phyloP scores from a whole-genome alignment of 768 basidiomycete species.

The Mycena rebaudengoi region DNA sequence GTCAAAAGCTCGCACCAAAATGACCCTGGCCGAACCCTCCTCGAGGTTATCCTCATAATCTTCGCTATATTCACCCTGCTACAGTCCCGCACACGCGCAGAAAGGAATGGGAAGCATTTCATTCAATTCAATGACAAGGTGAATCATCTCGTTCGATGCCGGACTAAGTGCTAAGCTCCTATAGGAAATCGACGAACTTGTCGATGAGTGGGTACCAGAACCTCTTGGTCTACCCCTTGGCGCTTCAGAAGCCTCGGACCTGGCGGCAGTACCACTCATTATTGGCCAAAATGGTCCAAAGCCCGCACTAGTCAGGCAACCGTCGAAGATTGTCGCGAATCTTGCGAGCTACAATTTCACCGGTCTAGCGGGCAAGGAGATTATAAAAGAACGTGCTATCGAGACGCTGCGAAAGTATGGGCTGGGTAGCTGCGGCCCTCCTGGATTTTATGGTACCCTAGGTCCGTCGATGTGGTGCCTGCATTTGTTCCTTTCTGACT shows the following conservation, averaged over 20 bases:
- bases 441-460: constrained; percentile 96
- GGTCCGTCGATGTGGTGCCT: constrained; percentile 59
- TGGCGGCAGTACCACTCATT: constrained; percentile 81
- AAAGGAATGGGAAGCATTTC: constrained; percentile 86
- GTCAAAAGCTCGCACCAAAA: constrained; percentile 95
- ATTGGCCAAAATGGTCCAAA: constrained; percentile 84
- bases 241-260: constrained; percentile 67
- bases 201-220: constrained; percentile 94
- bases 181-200: constrained; percentile 96
- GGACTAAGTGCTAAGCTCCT: neutral
- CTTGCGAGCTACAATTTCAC: constrained; percentile 93
- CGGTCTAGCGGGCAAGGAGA: constrained; percentile 87
- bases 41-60: constrained; percentile 87
- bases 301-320: constrained; percentile 71
- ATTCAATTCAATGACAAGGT: constrained; percentile 94
- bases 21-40: constrained; percentile 90
- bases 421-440: constrained; percentile 93
- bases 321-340: constrained; percentile 82
- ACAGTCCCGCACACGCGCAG: constrained; percentile 88
- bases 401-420: constrained; percentile 90
- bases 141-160: constrained; percentile 14
- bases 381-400: constrained; percentile 85
- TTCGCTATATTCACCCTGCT: constrained; percentile 93
- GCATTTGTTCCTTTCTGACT: neutral
- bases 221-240: constrained; percentile 74